These are phyloP conservation scores for Suillus subalutaceus DNA, from an alignment of 768 basidiomycete genomes.

Conservation along the genomic window DNA sequence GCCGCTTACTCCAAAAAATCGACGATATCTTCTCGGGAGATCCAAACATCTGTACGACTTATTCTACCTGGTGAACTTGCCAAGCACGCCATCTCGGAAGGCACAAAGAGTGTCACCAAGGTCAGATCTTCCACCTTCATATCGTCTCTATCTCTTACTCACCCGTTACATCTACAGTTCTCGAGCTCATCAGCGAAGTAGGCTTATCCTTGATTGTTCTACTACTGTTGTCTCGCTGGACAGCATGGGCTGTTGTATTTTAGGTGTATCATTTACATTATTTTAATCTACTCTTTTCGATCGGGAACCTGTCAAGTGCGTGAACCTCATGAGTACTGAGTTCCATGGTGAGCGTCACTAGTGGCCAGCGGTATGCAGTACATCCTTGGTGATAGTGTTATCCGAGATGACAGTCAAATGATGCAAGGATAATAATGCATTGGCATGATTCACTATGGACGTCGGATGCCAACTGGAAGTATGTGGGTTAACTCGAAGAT, in stretches of 20 bases:
- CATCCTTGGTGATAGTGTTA: not conserved
- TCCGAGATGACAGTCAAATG: not conserved
- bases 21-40: conserved; percentile 97
- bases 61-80: conserved; percentile 96
- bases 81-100: conserved; percentile 98
- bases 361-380: not conserved
- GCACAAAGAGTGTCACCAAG: conserved; percentile 77
- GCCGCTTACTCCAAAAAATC: conserved; percentile 99
- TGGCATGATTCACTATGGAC: not conserved
- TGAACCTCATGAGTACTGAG: too few species aligned
- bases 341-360: not conserved
- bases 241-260: conserved; percentile 33
- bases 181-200: conserved; percentile 50
- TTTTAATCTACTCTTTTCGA: conserved; percentile 29
- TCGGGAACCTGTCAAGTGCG: not conserved
- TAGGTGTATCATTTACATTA: conserved; percentile 34
- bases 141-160: conserved; percentile 8
- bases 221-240: conserved; percentile 19
- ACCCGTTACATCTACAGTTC: conserved; percentile 34
- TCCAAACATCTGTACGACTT: conserved; percentile 93
- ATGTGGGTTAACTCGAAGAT: not conserved
- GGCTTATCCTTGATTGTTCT: conserved; percentile 16
- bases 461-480: not conserved
- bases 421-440: not conserved
- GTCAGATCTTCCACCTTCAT: conserved; percentile 19